Evolutionary conservation across 345 rosid species (phyloP), one percentile per base, ranked within the genome.

Genomic region (Laguncularia racemosa): DNA sequence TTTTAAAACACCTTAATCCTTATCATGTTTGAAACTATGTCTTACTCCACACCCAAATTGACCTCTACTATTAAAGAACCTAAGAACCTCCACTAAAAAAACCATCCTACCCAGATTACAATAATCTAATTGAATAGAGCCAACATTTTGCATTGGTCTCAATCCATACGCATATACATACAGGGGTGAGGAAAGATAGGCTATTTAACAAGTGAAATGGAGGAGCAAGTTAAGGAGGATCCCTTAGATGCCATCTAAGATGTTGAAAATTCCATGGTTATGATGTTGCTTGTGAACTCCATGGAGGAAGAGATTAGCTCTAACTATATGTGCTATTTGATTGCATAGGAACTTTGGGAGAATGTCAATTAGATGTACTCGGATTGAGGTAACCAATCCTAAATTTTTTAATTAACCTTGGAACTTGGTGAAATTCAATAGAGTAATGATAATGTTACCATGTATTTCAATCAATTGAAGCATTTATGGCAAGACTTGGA

Each of bases 251-350:
- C 55, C 3, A 57, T n/a, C 1, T 64, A 55, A 40, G 61, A 56
- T 43, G 56, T 23, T 2, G 44, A 64, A 16, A 64, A 64, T 61
- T 64, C 56, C 20, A 43, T 64, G 61, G 56, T 49, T 3, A 64
- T 64, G 62, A 50, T 62, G n/a, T 57, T 50, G 52, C 21, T 57
- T 2, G 51, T 44, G 10, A 64, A 64, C 19, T 40, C 47, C 0
- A 52, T 57, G 48, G 52, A 45, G 1, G 52, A 46, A 13, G 61
- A 65, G 4, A 50, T 65, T 19, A 46, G 58, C 10, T 51, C 58
- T 2, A 65, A 62, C 21, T 48, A 57, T 14, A 21, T 65, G 48
- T 51, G 69, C 12, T 56, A 50, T 58, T 10, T 15, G 1, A 65
- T 33, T 11, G 52, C 60, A 14, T 45, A 58, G 23, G 63, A 65